phyloP scores from a whole-genome alignment of 257 asterid genomes.

The Catharanthus roseus region DNA sequence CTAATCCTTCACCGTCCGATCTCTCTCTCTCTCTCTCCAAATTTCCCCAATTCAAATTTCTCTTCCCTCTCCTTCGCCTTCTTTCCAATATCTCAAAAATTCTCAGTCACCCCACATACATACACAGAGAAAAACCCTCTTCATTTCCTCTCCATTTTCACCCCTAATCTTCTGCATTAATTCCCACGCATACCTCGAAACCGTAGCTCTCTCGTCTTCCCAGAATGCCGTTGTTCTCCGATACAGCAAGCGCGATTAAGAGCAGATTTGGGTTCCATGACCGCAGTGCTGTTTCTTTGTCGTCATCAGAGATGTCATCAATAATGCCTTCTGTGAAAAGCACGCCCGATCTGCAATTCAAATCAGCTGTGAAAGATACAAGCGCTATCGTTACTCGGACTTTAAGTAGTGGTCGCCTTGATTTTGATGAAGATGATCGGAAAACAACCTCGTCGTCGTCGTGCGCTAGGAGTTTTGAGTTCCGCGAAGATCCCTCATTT shows the following conservation, averaged over 20 bases:
- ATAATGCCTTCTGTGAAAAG: conserved; percentile 36
- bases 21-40: not conserved
- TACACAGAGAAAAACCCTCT: not conserved
- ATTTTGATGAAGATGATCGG: conserved; percentile 33
- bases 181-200: conserved; percentile 1
- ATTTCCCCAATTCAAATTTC: not conserved
- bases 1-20: conserved; percentile 10
- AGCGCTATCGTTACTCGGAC: conserved; percentile 6
- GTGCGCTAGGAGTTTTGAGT: conserved; percentile 54
- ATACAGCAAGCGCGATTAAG: conserved; percentile 55
- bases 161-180: not conserved
- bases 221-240: conserved; percentile 56
- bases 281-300: conserved; percentile 7
- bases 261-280: conserved; percentile 51
- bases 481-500: conserved; percentile 62
- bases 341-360: conserved; percentile 53
- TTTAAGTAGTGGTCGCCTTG: conserved; percentile 5
- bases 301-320: conserved; percentile 30
- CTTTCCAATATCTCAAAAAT: not conserved
- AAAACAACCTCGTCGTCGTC: conserved; percentile 10
- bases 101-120: not conserved
- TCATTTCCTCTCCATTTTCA: not conserved
- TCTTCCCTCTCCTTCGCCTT: not conserved
- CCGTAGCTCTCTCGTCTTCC: not conserved
- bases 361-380: conserved; percentile 43